Evolutionary conservation across 352 stramenopile genomes (phyloP), one percentile per base, ranked within the genome.

Genomic region (Pythium plurisporium): DNA sequence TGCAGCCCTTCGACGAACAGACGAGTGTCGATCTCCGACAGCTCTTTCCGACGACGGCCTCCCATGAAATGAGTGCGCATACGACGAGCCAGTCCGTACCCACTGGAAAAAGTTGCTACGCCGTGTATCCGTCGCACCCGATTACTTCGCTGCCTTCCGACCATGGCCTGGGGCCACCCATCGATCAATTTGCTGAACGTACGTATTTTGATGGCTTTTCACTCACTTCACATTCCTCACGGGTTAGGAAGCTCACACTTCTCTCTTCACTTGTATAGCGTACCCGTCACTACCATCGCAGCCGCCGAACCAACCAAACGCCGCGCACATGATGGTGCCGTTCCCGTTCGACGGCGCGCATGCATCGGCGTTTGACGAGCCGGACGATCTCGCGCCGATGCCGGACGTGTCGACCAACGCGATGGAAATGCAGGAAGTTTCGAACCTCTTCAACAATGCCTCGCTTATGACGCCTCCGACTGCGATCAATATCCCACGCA

Each of bases 401-500:
- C 22, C 25, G 46, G 29, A 29, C 17, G 23, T 34, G 14, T 34
- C 58, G 15, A 8, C 45, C n/a, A 40, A 41, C 19, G 23, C 53
- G 9, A 54, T 65, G 57, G 57, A 65, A 17, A 65, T 65, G 41
- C 47, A 62, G 2, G 59, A 67, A 48, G 52, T 67, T 19, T 49
- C 59, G 44, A 55, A 47, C 20, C 40, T 68, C 4, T 63, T 69
- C 22, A 46, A 57, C 62, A 44, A 62, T 36, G 43, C 62, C 14
- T 60, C 55, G 31, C 45, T 69, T 30, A 64, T 62, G 62, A 69
- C 62, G 26, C 62, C 62, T n/a, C 62, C 62, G 15, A 69, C 50
- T 8, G 46, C 62, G 20, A 45, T 62, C 37, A 54, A 44, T 8
- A 55, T 62, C 15, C 62, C 62, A 14, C 49, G 62, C 19, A 65